Evolutionary conservation across 73 alveolate species (phyloP), one percentile per base, ranked within the genome.

Genomic region (Blepharisma japonicum): DNA sequence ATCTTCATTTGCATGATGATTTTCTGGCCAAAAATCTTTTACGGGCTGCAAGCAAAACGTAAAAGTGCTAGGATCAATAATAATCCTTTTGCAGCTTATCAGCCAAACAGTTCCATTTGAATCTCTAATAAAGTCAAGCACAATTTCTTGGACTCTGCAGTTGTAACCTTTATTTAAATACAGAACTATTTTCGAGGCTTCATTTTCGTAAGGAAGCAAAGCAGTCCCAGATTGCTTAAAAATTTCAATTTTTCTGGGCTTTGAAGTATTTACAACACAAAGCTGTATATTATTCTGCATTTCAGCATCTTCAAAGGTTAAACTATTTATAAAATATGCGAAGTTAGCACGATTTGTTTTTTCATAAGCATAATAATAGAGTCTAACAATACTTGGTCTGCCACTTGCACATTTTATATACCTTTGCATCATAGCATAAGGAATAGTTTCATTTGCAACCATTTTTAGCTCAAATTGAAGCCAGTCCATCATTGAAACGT

Each of bases 101-200:
- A 90, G 89, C 86, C 93, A 90, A 23, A 87, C 68, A 21, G 50
- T 78, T 6, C 88, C 92, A 42, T 85, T 84, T 81, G 74, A 77
- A 46, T 90, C 96, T 71, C 84, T 71, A 3, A 87, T 55, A 77
- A 90, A 90, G 71, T 90, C 96, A 45, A 87, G 78, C 6, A 86
- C 92, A 38, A 85, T 85, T 49, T 56, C 45, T n/a, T 68, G 81
- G 0, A 90, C 80, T 77, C 93, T 56, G 21, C 88, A 55, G 49
- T 85, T 85, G 56, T 85, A 88, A 50, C 90, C 86, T 79, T 78
- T 87, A 25, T 83, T 88, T n/a, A 90, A 61, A 74, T 70, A 90
- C 6, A 55, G 9, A 6, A 88, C 86, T 9, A 90, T 42, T 71
- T 85, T 78, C 27, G 83, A 84, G 8, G 94, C 90, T 45, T 68